A percentile compares a stretch with the other conserved stretches of the same genome.
Conservation (phyloP, 495 filamentous ascomycete species). For the Lentithecium fluviatile region DNA sequence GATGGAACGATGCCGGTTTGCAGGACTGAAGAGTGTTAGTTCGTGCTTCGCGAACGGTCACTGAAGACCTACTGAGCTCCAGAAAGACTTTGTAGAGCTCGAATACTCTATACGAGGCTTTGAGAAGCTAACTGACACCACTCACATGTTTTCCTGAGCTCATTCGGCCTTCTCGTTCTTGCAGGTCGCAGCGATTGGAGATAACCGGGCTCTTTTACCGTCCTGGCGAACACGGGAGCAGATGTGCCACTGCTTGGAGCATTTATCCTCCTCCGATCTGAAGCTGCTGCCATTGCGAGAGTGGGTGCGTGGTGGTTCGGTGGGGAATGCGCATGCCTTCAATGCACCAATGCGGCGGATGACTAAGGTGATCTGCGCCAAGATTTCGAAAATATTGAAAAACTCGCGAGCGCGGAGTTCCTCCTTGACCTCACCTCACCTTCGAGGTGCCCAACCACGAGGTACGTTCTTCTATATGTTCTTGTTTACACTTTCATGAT, state of each 20-base stretch:
- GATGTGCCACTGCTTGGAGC: slow-evolving; percentile 75
- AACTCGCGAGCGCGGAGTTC: not conserved
- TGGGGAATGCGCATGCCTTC: not conserved
- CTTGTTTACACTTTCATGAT: slow-evolving; percentile 33
- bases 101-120: slow-evolving; percentile 9
- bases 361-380: slow-evolving; percentile 1
- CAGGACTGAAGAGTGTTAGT: slow-evolving; percentile 58
- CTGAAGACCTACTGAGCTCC: no score
- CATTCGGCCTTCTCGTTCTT: slow-evolving; percentile 53
- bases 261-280: slow-evolving; percentile 88
- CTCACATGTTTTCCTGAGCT: slow-evolving; percentile 82
- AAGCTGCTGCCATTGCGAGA: slow-evolving; percentile 50
- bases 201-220: slow-evolving; percentile 39
- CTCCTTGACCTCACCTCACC: not conserved
- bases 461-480: slow-evolving; percentile 31
- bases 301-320: not conserved
- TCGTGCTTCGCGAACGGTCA: not conserved
- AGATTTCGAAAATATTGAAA: slow-evolving; percentile 12
- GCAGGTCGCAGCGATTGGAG: slow-evolving; percentile 51
- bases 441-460: not conserved
- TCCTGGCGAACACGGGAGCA: slow-evolving; percentile 65
- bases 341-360: not conserved
- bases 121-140: slow-evolving; percentile 10
- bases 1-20: slow-evolving; percentile 91
- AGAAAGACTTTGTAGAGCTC: slow-evolving; percentile 30